Evolutionary conservation across 768 basidiomycete genomes (phyloP), one percentile per base, ranked within the genome.

Genomic region (Trametes villosa): DNA sequence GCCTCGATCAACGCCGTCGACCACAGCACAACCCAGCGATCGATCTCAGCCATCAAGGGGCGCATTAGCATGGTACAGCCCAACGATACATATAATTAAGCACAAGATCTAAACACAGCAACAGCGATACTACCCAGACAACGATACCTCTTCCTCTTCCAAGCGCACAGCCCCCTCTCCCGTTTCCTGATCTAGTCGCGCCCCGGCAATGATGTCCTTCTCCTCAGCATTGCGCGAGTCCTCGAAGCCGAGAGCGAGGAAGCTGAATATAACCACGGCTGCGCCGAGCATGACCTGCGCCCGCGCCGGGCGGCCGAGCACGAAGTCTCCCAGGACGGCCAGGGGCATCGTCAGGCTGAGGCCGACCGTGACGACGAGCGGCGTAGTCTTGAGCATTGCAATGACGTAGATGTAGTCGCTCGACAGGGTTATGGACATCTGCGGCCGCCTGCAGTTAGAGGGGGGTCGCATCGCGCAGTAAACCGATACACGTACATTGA

Each of bases 351-450:
- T 97, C 15, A 98, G 82, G 57, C 91, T 93, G 9, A 98, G 81
- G 27, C 96, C 96, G 55, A 98, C 80, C 0, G 96, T 98, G 18
- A 91, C 96, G 20, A 97, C 92, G 13, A 96, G 77, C 0, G 96
- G 96, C 1, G 95, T 95, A 8, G 96, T 99, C 77, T 96, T 96
- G 63, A 99, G 85, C 94, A 98, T 96, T 2, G 95, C 91, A 20
- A 93, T 70, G 29, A 93, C 86, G 70, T 94, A 94, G 46, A 94
- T 71, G 70, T 89, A 96, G 75, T 97, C 94, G 60, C 90, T 92
- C 9, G 84, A 85, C 31, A 91, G 75, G 0, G 92, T 94, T 67
- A 96, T 92, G 31, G 77, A 75, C 91, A 94, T 94, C 88, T 96
- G 58, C 12, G 22, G 45, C 48, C 48, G 45, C 41, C 33, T 55